Evolutionary conservation across 805 yeast species (phyloP).

Genomic region (Wilhelminamyces savonicus): DNA sequence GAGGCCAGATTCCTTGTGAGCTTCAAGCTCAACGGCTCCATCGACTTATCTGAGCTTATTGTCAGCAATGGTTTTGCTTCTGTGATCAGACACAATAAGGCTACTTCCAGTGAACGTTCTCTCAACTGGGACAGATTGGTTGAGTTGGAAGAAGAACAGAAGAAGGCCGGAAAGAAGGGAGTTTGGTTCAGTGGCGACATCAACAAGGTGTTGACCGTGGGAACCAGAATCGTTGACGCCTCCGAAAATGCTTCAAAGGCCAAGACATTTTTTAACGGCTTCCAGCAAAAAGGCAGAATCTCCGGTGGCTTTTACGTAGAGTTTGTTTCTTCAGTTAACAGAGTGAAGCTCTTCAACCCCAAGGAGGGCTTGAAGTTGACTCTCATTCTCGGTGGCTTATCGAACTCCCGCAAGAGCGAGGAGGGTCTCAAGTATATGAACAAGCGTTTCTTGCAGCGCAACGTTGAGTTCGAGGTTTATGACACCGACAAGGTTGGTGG

Average conservation of each 20-base stretch:
- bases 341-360: constrained; percentile 63
- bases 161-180: constrained; percentile 49
- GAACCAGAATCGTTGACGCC: constrained; percentile 68
- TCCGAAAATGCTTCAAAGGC: constrained; percentile 70
- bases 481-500: constrained; percentile 75
- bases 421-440: constrained; percentile 50
- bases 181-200: constrained; percentile 45
- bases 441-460: constrained; percentile 60
- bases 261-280: constrained; percentile 63
- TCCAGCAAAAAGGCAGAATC: constrained; percentile 58
- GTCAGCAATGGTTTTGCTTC: constrained; percentile 66
- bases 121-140: constrained; percentile 71
- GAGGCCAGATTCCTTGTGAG: constrained; percentile 66
- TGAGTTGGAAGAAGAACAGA: constrained; percentile 62
- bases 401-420: constrained; percentile 35
- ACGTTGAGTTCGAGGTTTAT: constrained; percentile 62
- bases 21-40: constrained; percentile 43
- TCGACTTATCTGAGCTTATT: constrained; percentile 54
- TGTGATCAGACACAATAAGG: constrained; percentile 74
- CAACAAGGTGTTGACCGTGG: constrained; percentile 44
- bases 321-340: constrained; percentile 58
- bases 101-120: constrained; percentile 60
- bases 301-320: constrained; percentile 61
- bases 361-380: constrained; percentile 65
- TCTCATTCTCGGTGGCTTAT: constrained; percentile 70